phyloP scores from a whole-genome alignment of 257 asterid species.

The Scutellaria barbata region DNA sequence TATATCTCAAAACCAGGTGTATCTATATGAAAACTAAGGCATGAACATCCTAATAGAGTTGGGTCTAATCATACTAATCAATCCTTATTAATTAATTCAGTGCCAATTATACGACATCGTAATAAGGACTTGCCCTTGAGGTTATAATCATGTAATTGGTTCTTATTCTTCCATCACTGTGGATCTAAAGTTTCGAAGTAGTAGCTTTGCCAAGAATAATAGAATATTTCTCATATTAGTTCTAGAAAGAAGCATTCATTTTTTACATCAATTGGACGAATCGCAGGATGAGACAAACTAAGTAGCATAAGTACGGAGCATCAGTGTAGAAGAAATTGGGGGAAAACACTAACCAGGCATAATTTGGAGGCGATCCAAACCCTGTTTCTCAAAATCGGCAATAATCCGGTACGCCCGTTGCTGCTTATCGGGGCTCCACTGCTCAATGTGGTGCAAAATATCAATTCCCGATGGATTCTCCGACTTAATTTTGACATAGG shows the following conservation, averaged over 20 bases:
- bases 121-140: no score
- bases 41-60: no score
- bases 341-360: constrained; percentile 73
- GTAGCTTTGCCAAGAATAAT: background rate
- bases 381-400: constrained; percentile 81
- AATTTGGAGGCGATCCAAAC: constrained; percentile 84
- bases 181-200: no score
- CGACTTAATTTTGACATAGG: constrained; percentile 51
- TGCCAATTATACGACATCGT: no score
- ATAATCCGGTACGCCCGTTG: constrained; percentile 65
- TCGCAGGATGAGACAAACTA: background rate
- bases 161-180: no score
- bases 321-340: background rate
- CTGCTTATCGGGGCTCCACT: constrained; percentile 80
- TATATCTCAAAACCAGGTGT: no score
- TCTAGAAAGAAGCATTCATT: no score
- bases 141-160: no score
- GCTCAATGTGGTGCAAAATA: constrained; percentile 81
- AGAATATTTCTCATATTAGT: background rate
- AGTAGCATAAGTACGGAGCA: no score
- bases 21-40: no score
- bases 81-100: no score
- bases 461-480: constrained; percentile 79
- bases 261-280: background rate
- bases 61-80: no score